A percentile compares a stretch with the other conserved stretches of the same genome.
Evolutionary conservation across 1,284 basidiomycete species (phyloP).

Genomic region (Cutaneotrichosporon cutaneum): DNA sequence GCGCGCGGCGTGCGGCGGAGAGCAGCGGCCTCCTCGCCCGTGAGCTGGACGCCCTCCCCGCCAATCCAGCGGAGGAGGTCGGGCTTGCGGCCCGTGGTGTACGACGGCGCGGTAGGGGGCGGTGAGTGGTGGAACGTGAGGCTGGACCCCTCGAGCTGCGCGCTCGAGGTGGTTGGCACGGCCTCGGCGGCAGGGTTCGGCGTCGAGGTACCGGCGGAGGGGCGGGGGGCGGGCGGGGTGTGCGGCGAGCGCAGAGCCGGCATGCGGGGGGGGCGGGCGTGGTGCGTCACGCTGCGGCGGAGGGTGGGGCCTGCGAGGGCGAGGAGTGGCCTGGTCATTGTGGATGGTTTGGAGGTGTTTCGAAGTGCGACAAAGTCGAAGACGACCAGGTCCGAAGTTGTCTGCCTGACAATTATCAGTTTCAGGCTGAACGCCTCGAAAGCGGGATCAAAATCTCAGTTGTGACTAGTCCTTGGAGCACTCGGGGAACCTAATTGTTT

Average conservation of each 20-base stretch:
- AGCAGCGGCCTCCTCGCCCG: conserved; percentile 38
- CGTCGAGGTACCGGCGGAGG: conserved; percentile 44
- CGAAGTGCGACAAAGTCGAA: neutral
- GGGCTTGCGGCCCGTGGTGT: conserved; percentile 42
- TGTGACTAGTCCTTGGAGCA: neutral
- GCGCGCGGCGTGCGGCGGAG: conserved; percentile 9
- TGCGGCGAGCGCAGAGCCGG: conserved; percentile 40
- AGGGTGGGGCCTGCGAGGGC: conserved; percentile 11
- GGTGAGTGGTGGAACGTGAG: conserved; percentile 47
- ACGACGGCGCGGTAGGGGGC: conserved; percentile 44
- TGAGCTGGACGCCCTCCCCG: conserved; percentile 33
- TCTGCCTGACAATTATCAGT: neutral
- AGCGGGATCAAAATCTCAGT: neutral
- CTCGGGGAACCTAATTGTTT: neutral
- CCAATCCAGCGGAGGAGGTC: conserved; percentile 41
- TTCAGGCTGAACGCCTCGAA: neutral
- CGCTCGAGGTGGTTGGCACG: conserved; percentile 11
- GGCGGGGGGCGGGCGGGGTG: conserved; percentile 28
- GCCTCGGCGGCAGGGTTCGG: conserved; percentile 26
- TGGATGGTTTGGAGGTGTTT: neutral
- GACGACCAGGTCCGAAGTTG: neutral
- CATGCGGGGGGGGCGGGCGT: conserved; percentile 44
- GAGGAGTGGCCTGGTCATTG: conserved; percentile 4
- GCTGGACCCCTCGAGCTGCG: conserved; percentile 25
- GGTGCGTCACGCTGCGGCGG: conserved; percentile 36